Base-by-base conservation (phyloP, 2,329 filamentous ascomycete species). In the Sclerotinia minor region DNA sequence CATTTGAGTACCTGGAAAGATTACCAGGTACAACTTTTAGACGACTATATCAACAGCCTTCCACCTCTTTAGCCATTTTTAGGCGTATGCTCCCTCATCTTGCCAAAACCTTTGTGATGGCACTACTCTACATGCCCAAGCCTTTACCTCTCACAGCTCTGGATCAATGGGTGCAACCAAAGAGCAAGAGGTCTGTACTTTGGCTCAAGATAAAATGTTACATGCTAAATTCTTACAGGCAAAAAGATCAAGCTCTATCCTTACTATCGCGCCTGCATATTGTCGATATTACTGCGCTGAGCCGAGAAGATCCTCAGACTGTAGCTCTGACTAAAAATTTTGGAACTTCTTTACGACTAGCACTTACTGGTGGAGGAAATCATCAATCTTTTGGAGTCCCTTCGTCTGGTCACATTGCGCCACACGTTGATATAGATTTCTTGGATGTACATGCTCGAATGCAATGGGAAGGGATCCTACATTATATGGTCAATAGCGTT, bases 21-120 rank as follows among this genome's bases (percentile, higher is more conserved):
- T 89, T 96, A 76, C 92, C 92, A 61, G 92, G 94, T 71, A 92
- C 91, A 53, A 96, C 92, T 47, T 97, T 98, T 79, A 87, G 88
- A 77, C 91, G 92, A 79, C 85, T 99, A 57, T 99, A 99, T 83
- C 91, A 94, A 81, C 94, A 97, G 83, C 95, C 95, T 41, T 96
- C 94, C 53, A 97, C 95, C 1, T 91, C 94, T 49, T 88, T 99
- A 72, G 95, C 95, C 73, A 94, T 99, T 76, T 98, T 98, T 79
- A 88, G 95, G 73, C 94, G 95, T 81, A 97, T 99, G 93, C 86
- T 99, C 68, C 92, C 95, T 68, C 91, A 96, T 76, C 81, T 98
- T 70, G 94, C 95, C 74, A 98, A 99, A 84, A 92, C 89, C 21
- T 90, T 99, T 76, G 94, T 99, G 70, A 97, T 97, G 90, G 91